Evolutionary conservation across 805 yeast genomes (phyloP).

Genomic region (Wickerhamiella brachini): DNA sequence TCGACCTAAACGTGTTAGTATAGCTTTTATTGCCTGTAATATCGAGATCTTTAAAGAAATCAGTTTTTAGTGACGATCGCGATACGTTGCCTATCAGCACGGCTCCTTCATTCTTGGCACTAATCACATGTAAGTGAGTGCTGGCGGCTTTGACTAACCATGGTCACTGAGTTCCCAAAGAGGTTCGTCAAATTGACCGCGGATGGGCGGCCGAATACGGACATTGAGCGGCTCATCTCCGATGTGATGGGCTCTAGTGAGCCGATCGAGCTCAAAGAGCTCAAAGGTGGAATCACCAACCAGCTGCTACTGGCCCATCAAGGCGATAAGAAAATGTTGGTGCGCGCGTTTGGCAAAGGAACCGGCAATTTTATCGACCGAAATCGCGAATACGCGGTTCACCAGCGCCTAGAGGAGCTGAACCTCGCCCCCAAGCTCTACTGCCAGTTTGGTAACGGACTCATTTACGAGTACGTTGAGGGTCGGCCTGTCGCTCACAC

Average conservation of each 20-base stretch:
- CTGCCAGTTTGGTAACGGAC: conserved; percentile 58
- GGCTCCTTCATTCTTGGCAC: not conserved
- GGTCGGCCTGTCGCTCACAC: conserved; percentile 47
- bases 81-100: too few species aligned
- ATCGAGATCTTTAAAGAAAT: too few species aligned
- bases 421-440: conserved; percentile 55
- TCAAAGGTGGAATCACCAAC: conserved; percentile 29
- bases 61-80: too few species aligned
- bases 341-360: conserved; percentile 64
- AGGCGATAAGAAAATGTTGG: conserved; percentile 25
- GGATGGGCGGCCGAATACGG: not conserved
- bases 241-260: not conserved
- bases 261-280: conserved; percentile 14
- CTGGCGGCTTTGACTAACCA: not conserved
- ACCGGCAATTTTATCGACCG: conserved; percentile 60
- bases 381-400: conserved; percentile 60
- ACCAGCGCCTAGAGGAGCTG: conserved; percentile 43
- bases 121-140: not conserved
- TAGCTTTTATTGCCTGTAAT: too few species aligned
- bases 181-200: not conserved
- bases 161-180: not conserved
- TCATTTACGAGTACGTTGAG: conserved; percentile 53
- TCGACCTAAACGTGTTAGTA: too few species aligned
- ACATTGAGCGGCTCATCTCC: not conserved
- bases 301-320: conserved; percentile 21